Evolutionary conservation across 2,329 filamentous ascomycete species (phyloP), one percentile per base, ranked within the genome.

Genomic region (Metarhizium robertsii): DNA sequence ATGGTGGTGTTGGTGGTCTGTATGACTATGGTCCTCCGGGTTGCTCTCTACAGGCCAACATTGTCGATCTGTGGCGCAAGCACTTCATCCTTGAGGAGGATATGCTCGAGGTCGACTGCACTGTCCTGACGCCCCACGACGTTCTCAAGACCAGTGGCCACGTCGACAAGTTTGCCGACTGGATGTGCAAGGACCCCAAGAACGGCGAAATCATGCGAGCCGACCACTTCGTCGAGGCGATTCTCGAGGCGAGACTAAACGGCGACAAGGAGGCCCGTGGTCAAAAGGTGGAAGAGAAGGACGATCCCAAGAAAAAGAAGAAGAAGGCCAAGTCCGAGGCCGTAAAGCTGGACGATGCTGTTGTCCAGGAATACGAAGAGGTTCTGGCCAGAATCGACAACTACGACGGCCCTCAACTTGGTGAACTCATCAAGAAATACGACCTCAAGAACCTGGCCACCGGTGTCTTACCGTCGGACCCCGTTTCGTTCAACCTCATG

Each of bases 161-260:
- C 75, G 94, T 97, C 61, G 92, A 96, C 73, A 95, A 95, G 74
- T 97, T 97, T 68, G 88, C 90, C 73, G 92, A 97, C 72, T 97
- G 89, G 90, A 96, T 97, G 92, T 96, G 90, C 85, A 96, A 95
- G 74, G 94, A 99, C 72, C 90, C 92, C 60, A 95, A 95, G 80
- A 96, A 87, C 66, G 94, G 94, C 69, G 94, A 99, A 72, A 96
- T 96, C 67, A 85, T 99, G 70, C 85, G 94, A 64, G 91, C 94
- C 57, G 94, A 99, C 69, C 94, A 99, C 76, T 83, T 97, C 65
- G 92, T 99, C 62, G 92, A 97, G 79, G 90, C 95, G 65, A 85
- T 96, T 42, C 83, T 99, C 53, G 92, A 96, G 77, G 78, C 83
- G 50, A 82, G 94, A 43, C 75, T 99, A 59, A 92, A 92, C 73